A percentile compares a stretch with the other conserved stretches of the same genome.
Conservation (phyloP, 169 alveolate species). For the Miamiensis avidus region DNA sequence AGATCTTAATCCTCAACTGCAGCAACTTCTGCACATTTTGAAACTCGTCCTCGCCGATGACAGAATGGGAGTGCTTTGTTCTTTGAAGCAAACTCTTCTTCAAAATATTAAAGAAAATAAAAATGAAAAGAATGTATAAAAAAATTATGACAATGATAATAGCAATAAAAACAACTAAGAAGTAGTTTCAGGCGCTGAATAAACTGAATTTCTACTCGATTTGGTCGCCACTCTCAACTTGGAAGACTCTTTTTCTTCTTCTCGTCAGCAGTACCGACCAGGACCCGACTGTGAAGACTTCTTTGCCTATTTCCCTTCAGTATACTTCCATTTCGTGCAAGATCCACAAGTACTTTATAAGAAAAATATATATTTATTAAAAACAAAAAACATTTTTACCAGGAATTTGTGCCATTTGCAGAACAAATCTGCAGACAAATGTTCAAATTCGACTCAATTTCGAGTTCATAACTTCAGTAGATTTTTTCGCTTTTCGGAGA, state of each 20-base stretch:
- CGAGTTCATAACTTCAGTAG: not conserved
- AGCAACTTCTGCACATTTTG: no score
- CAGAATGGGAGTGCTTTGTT: no score
- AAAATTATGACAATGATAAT: no score
- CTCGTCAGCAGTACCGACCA: not conserved
- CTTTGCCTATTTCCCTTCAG: not conserved
- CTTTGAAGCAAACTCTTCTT: no score
- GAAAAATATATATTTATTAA: no score
- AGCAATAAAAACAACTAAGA: no score
- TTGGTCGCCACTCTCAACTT: not conserved
- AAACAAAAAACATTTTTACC: not conserved
- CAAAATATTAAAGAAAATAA: no score
- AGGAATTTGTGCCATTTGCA: not conserved
- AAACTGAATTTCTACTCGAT: not conserved
- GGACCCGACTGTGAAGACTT: not conserved
- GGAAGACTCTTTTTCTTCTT: no score
- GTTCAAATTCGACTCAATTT: not conserved
- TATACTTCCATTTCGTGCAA: not conserved
- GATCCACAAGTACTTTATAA: not conserved
- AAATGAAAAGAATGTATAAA: no score
- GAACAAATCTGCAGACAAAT: not conserved
- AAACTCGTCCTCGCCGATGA: no score
- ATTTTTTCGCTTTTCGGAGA: not conserved
- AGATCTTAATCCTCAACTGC: no score
- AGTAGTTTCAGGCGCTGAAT: not conserved